A percentile compares a stretch with the other conserved stretches of the same genome.
These are phyloP conservation scores for Casuarina glauca DNA, from an alignment of 306 rosid species.

Conservation along the genomic window DNA sequence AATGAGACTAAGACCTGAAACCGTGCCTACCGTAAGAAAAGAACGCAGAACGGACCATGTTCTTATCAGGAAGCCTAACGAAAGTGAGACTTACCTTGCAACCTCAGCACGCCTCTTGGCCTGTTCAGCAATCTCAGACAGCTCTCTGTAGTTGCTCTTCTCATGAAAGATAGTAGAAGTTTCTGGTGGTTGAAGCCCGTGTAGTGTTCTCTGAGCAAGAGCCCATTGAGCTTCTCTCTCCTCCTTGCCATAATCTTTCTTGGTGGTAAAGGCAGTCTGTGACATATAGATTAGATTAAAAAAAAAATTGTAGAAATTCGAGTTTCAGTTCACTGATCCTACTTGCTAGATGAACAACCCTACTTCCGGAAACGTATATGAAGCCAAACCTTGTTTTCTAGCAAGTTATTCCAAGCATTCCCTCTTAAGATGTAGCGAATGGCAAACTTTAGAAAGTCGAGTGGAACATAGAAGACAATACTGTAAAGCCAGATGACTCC, in stretches of 20 bases:
- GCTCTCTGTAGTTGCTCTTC: constrained; percentile 88
- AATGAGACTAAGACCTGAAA: neutral
- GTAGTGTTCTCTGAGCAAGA: constrained; percentile 93
- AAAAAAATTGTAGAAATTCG: neutral
- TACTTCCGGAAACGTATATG: neutral
- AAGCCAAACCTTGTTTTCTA: constrained; percentile 75
- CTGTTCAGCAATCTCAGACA: constrained; percentile 96
- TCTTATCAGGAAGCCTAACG: neutral
- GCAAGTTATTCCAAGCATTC: constrained; percentile 90
- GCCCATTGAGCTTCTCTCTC: constrained; percentile 99
- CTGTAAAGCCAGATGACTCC: constrained; percentile 98
- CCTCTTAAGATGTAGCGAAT: constrained; percentile 93
- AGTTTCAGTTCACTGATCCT: constrained; percentile 16
- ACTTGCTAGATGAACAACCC: constrained; percentile 16
- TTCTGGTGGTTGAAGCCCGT: constrained; percentile 95
- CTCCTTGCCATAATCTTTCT: constrained; percentile 93
- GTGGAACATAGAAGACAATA: constrained; percentile 79
- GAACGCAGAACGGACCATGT: neutral
- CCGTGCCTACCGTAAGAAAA: neutral
- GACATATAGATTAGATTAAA: constrained; percentile 19
- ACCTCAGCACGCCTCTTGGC: constrained; percentile 98
- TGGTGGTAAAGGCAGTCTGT: constrained; percentile 99
- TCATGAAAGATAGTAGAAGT: constrained; percentile 54
- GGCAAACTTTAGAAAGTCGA: constrained; percentile 73
- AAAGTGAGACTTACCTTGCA: constrained; percentile 65